Evolutionary conservation across 805 yeast species (phyloP), one percentile per base, ranked within the genome.

Genomic region (Candida namnaoensis): DNA sequence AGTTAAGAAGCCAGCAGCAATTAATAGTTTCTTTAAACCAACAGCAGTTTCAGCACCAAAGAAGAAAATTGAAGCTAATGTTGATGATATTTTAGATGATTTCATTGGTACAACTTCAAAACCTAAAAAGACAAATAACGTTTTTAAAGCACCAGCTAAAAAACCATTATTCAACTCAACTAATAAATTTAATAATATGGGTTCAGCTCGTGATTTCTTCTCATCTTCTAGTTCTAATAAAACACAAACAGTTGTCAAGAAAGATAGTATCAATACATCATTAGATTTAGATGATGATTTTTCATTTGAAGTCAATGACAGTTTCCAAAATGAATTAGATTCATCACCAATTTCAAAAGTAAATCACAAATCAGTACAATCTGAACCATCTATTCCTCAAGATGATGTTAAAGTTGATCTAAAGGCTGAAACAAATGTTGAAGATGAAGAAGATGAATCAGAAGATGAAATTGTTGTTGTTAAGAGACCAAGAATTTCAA

Each of bases 11-110:
- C 56, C 71, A 41, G 67, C 74, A 45, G 69, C 69, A 40, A 72
- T 81, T 39, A 68, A 71, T 56, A 69, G 68, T 47, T 82, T 71
- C 57, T 76, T 70, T 66, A 72, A 70, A 48, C 66, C 72, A 32
- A 53, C 64, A 26, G 55, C 58, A 1, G 46, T 61, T 0, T 9
- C 37, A 25, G 47, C 11, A 37, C 60, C 62, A 9, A 69, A 68
- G 44, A 64, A 62, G 41, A 71, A 74, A 41, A 64, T 69, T 2
- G 71, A 69, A 35, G 72, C 73, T 39, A 76, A 72, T 44, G 71
- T 88, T 45, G 90, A 82, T 56, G 90, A 82, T 53, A 78, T 84
- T 41, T 65, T 84, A 38, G 76, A 74, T 44, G 88, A 77, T 42
- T 73, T 76, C 37, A 68, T 65, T 24, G 54, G 39, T 19, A 50